phyloP scores from a whole-genome alignment of 2,329 filamentous ascomycete species.

The Phyllosticta capitalensis region DNA sequence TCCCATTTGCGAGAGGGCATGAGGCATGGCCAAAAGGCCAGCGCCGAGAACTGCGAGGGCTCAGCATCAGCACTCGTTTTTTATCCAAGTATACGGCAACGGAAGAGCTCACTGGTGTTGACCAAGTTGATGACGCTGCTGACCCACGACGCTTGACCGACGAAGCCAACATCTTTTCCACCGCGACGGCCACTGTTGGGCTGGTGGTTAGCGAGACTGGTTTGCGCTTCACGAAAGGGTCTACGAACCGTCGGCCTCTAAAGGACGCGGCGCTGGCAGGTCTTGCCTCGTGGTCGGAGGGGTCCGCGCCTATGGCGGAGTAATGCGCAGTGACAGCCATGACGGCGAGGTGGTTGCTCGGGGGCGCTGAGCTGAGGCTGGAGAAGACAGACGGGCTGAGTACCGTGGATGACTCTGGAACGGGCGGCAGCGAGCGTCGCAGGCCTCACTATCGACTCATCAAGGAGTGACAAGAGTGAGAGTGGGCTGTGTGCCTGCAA shows the following conservation, averaged over 20 bases:
- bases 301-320: conserved; percentile 33
- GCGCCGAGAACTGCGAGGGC: conserved; percentile 69
- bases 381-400: neutral
- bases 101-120: conserved; percentile 67
- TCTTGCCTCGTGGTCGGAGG: conserved; percentile 31
- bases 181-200: conserved; percentile 44
- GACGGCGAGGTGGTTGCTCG: conserved; percentile 11
- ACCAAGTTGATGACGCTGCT: conserved; percentile 92
- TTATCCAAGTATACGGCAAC: conserved; percentile 1
- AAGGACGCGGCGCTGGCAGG: conserved; percentile 33
- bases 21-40: conserved; percentile 90
- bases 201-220: conserved; percentile 16
- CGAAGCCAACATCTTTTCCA: conserved; percentile 58
- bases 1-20: conserved; percentile 90
- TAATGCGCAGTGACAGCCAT: conserved; percentile 35
- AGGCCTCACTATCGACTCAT: conserved; percentile 5
- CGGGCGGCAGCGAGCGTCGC: conserved; percentile 1
- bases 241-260: conserved; percentile 25
- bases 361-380: neutral
- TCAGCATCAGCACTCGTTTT: conserved; percentile 1
- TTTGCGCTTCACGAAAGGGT: neutral
- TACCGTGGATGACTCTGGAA: neutral
- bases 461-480: neutral
- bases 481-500: neutral
- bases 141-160: conserved; percentile 73